Evolutionary conservation across 805 yeast species (phyloP), one percentile per base, ranked within the genome.

Genomic region (Barnettozyma sp.): DNA sequence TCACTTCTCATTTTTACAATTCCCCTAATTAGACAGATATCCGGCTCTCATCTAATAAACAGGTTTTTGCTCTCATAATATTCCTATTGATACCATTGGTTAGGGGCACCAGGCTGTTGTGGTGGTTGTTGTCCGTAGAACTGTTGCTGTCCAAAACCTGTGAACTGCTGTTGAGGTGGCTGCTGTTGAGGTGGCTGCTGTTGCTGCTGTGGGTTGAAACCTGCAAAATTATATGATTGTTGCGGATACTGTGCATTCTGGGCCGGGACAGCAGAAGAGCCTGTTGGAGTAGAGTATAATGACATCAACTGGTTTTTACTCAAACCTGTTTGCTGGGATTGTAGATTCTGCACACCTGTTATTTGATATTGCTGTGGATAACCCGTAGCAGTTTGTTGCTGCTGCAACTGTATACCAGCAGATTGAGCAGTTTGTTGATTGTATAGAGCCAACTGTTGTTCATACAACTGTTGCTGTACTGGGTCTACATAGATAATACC

Each of bases 401-500:
- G 12, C 11, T 27, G 24, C 24, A 22, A 22, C 24, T n/a, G 27
- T 13, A 19, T 16, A 20, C 32, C 32, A 10, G 17, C 24, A n/a
- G 29, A 26, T 18, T 32, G 36, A 13, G 30, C 21, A 3, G 35
- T 40, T 16, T 31, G 40, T 25, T 39, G 45, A 26, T 40, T 45
- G 26, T 43, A 30, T 22, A 43, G 49, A 14, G 48, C 48, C 22
- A 51, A 54, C 28, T 50, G 54, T 11, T 42, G 46, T 23, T 45
- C 45, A 32, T 49, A 53, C 27, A 47, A 50, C 26, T 53, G 54
- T 33, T 79, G 82, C 48, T 80, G 86, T 30, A 71, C 75, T 9
- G 77, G 69, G 49, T 82, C 88, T 23, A 81, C 72, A 47, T 81
- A 82, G 4, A 79, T 58, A 32, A 74, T 70, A 10, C 90, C 88